Base-by-base conservation (phyloP, 176 grass and related monocot genomes). In the Bonia amplexicaulis region DNA sequence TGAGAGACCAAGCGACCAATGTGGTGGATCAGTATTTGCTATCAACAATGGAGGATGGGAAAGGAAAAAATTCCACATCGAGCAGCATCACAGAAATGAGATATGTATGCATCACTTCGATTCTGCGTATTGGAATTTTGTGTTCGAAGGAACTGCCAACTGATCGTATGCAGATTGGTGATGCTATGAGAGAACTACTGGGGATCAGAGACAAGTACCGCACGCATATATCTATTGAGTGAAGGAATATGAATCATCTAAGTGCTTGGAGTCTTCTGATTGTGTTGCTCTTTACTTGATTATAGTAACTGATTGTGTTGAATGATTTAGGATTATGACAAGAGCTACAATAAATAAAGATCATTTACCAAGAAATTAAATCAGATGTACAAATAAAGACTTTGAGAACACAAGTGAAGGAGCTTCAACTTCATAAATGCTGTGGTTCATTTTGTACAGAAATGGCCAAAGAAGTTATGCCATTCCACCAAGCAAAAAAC, bases 351-450 rank as follows among this genome's bases (percentile, higher is more conserved):
- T 11, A 15, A 64, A 72, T 13, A 55, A 57, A 72, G 16, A 72
- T 55, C 14, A 57, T 12, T 83, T 42, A 14, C n/a, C n/a, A 78
- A 73, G 12, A 26, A 33, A 84, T 20, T 74, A 29, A 70, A 73
- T 84, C 5, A 44, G 0, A 88, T 73, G 49, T 65, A 79, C 66
- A 84, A 78, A 55, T 55, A 81, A 35, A 40, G 12, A 52, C 1
- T 62, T n/a, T 5, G 46, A 22, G 42, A 65, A 12, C 9, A 33
- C 1, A 44, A 42, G 29, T 31, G 54, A 16, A 54, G 62, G 45
- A 22, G 22, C 20, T 57, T 63, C 55, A 47, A 39, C 48, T 73
- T 57, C 20, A 75, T 59, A 48, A 5, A 77, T 33, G 29, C 35
- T 45, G 23, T 20, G 23, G 26, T 46, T 58, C 25, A 48, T 76